These are phyloP conservation scores for Thalassiosira ordinaria DNA, from an alignment of 352 stramenopile species.

Conservation along the genomic window DNA sequence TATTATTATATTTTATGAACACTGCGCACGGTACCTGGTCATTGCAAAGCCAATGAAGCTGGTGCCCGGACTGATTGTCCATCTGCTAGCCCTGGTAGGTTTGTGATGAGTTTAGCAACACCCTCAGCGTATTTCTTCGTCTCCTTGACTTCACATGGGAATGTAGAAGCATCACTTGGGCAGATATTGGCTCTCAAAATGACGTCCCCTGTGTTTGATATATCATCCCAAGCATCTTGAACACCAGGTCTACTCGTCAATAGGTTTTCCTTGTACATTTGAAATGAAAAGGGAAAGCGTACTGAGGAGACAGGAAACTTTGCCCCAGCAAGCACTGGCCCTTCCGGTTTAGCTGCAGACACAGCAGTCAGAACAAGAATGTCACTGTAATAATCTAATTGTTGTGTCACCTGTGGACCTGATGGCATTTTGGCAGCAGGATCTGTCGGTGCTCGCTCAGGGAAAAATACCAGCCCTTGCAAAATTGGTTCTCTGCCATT, in stretches of 20 bases:
- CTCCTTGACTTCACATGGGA: slow-evolving; percentile 55
- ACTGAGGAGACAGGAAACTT: slow-evolving; percentile 52
- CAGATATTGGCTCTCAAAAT: slow-evolving; percentile 55
- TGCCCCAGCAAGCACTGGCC: slow-evolving; percentile 53
- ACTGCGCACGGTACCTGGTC: too few relatives aligned
- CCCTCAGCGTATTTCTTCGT: slow-evolving; percentile 48
- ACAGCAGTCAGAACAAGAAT: slow-evolving; percentile 57
- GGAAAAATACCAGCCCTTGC: slow-evolving; percentile 61
- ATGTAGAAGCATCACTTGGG: slow-evolving; percentile 35
- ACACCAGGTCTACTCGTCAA: slow-evolving; percentile 31
- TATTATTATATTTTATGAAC: too few relatives aligned
- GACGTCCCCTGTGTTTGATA: slow-evolving; percentile 32
- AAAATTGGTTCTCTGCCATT: slow-evolving; percentile 36
- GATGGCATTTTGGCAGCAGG: background rate
- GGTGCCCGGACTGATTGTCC: slow-evolving; percentile 50
- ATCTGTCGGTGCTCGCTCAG: slow-evolving; percentile 23
- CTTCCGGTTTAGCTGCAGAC: slow-evolving; percentile 30
- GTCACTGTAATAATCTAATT: slow-evolving; percentile 53
- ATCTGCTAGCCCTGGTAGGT: slow-evolving; percentile 49
- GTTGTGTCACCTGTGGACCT: slow-evolving; percentile 1
- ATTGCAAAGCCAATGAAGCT: slow-evolving; percentile 58
- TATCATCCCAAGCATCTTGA: slow-evolving; percentile 34
- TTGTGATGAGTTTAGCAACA: slow-evolving; percentile 56
- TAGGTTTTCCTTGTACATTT: slow-evolving; percentile 64
- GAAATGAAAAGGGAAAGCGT: slow-evolving; percentile 61